Percentiles rank a stretch among this genome's conserved stretches.
phyloP scores from a whole-genome alignment of 345 rosid species.

The Rhizophora apiculata region DNA sequence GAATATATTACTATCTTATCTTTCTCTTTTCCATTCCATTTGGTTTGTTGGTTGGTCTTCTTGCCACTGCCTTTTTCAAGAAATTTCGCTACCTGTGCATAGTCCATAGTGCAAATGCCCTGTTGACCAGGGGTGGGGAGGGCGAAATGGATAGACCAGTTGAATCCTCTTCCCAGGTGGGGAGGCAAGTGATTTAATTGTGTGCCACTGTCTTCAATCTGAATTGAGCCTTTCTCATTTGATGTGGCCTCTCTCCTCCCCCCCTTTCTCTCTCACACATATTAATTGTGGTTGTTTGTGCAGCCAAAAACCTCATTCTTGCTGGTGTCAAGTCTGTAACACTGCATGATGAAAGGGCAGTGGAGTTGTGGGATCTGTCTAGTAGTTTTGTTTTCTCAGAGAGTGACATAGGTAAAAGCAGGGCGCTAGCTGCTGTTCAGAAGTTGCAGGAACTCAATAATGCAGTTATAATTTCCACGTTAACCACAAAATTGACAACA shows the following conservation, averaged over 20 bases:
- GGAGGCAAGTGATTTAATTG: too few relatives aligned
- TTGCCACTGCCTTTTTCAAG: too few relatives aligned
- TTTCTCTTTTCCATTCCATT: too few relatives aligned
- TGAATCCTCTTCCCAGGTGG: too few relatives aligned
- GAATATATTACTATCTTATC: too few relatives aligned
- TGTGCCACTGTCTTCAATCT: too few relatives aligned
- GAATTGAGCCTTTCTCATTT: not conserved
- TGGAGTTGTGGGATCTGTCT: conserved; percentile 91
- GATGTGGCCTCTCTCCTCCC: not conserved
- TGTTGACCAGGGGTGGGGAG: too few relatives aligned
- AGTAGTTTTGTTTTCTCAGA: conserved; percentile 81
- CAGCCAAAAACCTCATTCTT: conserved; percentile 95
- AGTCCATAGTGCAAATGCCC: too few relatives aligned
- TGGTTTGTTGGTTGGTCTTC: too few relatives aligned
- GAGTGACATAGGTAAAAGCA: conserved; percentile 83
- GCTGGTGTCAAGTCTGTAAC: conserved; percentile 99
- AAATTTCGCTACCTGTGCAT: too few relatives aligned
- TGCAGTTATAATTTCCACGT: conserved; percentile 67
- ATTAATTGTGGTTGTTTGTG: conserved; percentile 9
- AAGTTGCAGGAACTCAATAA: conserved; percentile 97
- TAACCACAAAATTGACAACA: conserved; percentile 61
- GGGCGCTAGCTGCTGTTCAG: conserved; percentile 91
- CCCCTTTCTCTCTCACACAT: not conserved
- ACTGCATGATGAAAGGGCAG: conserved; percentile 78
- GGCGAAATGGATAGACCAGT: too few relatives aligned